Conservation (phyloP, 1,139 yeast species). For the Pichia sp. region DNA sequence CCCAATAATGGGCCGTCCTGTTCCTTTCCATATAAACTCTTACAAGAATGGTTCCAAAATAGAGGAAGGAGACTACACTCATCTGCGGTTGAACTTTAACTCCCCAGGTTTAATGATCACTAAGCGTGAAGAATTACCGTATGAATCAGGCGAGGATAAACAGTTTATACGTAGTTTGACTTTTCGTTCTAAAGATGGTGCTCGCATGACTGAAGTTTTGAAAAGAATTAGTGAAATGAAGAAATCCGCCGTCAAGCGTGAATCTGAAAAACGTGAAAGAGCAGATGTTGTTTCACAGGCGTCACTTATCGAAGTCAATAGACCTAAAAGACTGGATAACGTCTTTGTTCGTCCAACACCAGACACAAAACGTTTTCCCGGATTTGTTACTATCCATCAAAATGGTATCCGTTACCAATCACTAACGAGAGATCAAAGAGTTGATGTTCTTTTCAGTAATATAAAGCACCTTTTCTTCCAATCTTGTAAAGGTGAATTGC, state of each 20-base stretch:
- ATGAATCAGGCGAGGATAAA: constrained; percentile 82
- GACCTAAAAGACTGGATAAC: constrained; percentile 82
- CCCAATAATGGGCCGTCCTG: constrained; percentile 95
- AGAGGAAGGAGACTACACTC: constrained; percentile 95
- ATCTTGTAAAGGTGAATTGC: constrained; percentile 91
- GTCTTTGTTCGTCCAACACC: constrained; percentile 94
- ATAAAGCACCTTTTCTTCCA: constrained; percentile 93
- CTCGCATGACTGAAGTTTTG: constrained; percentile 86
- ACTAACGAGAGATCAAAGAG: constrained; percentile 76
- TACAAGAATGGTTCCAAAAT: constrained; percentile 92
- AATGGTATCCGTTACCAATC: constrained; percentile 95
- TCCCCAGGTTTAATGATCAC: constrained; percentile 66
- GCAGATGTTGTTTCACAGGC: constrained; percentile 96
- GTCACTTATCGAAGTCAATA: constrained; percentile 70
- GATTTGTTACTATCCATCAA: constrained; percentile 86
- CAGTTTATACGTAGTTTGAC: constrained; percentile 86
- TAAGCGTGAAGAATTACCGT: constrained; percentile 77
- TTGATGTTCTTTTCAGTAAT: constrained; percentile 84
- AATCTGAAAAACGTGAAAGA: constrained; percentile 83
- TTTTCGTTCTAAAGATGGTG: constrained; percentile 84
- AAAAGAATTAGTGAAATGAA: constrained; percentile 89
- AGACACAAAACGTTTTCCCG: constrained; percentile 91
- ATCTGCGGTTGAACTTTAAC: constrained; percentile 83
- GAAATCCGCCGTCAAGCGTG: constrained; percentile 86
- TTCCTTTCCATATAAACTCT: constrained; percentile 92